phyloP scores from a whole-genome alignment of 176 grass and related monocot genomes.

The Bromus sterilis region DNA sequence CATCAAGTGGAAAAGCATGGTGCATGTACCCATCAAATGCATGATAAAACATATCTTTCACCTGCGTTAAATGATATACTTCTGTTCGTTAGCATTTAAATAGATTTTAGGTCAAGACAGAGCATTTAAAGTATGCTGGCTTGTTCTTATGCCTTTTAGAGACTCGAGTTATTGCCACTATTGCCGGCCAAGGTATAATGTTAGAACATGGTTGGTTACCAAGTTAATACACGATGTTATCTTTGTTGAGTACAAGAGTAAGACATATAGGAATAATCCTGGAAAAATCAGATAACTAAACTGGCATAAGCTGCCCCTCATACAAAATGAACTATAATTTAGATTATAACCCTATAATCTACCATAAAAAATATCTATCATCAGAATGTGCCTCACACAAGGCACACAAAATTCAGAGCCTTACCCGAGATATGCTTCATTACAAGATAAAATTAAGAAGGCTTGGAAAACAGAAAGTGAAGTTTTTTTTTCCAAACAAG shows the following conservation, averaged over 20 bases:
- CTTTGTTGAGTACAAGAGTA: slow-evolving; percentile 1
- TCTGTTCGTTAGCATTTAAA: neutral
- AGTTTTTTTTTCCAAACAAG: neutral
- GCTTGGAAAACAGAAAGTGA: neutral
- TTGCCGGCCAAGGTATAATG: neutral
- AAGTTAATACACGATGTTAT: neutral
- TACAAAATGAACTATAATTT: neutral
- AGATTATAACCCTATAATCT: neutral
- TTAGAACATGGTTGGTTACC: neutral
- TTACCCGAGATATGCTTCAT: neutral
- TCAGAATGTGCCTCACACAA: neutral
- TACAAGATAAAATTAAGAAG: neutral
- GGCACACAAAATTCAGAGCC: neutral
- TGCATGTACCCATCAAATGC: slow-evolving; percentile 97
- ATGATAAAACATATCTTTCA: slow-evolving; percentile 98
- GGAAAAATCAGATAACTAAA: neutral
- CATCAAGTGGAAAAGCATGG: slow-evolving; percentile 94
- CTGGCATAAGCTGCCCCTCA: neutral
- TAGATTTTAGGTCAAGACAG: neutral
- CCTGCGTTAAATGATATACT: slow-evolving; percentile 41
- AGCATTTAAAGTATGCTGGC: neutral
- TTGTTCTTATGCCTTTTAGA: slow-evolving; percentile 1
- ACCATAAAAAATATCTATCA: neutral
- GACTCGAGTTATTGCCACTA: neutral
- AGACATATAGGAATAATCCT: neutral